Percentiles rank a stretch among this genome's conserved stretches.
phyloP scores from a whole-genome alignment of 176 grass and related monocot species.

The Typha latifolia region DNA sequence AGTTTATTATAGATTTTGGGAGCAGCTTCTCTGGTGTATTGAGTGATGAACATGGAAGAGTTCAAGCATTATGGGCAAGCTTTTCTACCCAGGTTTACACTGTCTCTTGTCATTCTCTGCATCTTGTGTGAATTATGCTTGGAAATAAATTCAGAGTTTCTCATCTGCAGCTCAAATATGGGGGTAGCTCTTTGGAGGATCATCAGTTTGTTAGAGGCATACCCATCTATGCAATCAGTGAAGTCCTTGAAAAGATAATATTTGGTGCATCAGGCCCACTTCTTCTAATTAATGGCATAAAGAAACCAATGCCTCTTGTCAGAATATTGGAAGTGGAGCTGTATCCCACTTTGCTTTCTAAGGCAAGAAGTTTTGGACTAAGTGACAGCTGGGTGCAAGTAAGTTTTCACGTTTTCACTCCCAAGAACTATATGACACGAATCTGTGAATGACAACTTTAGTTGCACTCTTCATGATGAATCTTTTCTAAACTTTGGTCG shows the following conservation, averaged over 20 bases:
- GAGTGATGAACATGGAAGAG: slow-evolving; percentile 93
- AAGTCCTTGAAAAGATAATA: slow-evolving; percentile 89
- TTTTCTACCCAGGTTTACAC: slow-evolving; percentile 88
- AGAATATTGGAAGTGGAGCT: slow-evolving; percentile 93
- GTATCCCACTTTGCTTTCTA: slow-evolving; percentile 97
- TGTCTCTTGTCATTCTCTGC: background rate
- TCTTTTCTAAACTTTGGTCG: background rate
- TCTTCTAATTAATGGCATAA: slow-evolving; percentile 77
- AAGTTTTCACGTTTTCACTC: slow-evolving; percentile 1
- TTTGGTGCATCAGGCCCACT: slow-evolving; percentile 41
- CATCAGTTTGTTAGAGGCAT: slow-evolving; percentile 99
- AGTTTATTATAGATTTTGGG: slow-evolving; percentile 74
- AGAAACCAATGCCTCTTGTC: slow-evolving; percentile 68
- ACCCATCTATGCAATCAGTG: slow-evolving; percentile 90
- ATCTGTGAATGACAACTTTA: background rate
- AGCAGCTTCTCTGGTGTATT: slow-evolving; percentile 93
- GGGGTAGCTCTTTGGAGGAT: slow-evolving; percentile 80
- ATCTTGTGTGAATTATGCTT: background rate
- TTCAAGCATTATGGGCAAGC: slow-evolving; percentile 98
- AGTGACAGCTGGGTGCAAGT: slow-evolving; percentile 94
- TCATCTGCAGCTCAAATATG: slow-evolving; percentile 72
- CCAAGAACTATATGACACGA: background rate
- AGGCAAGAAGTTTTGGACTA: slow-evolving; percentile 96
- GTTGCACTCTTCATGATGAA: slow-evolving; percentile 12
- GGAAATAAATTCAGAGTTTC: background rate